Conservation (phyloP, 176 grass and related monocot species). For the Raddia guianensis region DNA sequence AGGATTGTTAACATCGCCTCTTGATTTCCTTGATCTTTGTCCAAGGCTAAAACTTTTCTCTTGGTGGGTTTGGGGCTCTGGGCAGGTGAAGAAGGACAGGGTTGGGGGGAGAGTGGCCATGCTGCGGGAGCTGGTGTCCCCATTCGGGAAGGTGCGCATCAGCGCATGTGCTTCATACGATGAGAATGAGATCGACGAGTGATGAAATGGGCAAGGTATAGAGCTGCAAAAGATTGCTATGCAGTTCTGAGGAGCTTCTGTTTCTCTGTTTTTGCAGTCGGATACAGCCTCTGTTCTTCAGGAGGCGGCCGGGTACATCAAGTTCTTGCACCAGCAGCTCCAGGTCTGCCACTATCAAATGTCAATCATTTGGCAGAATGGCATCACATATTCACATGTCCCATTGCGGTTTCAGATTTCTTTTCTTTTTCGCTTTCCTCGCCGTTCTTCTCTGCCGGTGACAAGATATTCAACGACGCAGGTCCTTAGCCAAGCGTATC, state of each 20-base stretch:
- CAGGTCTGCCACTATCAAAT: conserved; percentile 30
- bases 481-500: conserved; percentile 58
- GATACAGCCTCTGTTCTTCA: conserved; percentile 64
- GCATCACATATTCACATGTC: not conserved
- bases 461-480: conserved; percentile 13
- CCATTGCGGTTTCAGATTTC: not conserved
- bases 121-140: conserved; percentile 57
- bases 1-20: not conserved
- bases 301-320: conserved; percentile 54
- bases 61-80: conserved; percentile 12
- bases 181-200: not conserved
- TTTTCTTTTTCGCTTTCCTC: not conserved
- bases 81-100: conserved; percentile 65
- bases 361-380: not conserved
- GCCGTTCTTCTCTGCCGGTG: not conserved
- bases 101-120: conserved; percentile 46
- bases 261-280: conserved; percentile 38
- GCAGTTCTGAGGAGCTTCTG: not conserved
- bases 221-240: not conserved
- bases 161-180: not conserved
- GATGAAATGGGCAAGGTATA: not conserved
- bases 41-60: not conserved
- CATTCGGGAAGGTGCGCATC: conserved; percentile 54
- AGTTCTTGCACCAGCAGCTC: conserved; percentile 65
- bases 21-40: not conserved